Conservation (phyloP, 2,329 filamentous ascomycete genomes). For the Xylariaceae sp. region DNA sequence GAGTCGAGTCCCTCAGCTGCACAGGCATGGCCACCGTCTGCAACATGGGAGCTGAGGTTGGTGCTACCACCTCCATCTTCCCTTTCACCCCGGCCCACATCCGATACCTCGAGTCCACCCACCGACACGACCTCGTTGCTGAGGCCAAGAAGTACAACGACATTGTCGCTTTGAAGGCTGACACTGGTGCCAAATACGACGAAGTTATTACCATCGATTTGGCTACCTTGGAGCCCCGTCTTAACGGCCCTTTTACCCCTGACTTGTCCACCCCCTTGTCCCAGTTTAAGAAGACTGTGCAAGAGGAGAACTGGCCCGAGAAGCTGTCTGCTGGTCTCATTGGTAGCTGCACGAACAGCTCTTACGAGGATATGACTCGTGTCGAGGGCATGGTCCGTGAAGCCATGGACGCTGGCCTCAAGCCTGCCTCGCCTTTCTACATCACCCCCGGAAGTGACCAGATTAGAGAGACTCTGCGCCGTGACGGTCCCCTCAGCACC, state of each 20-base stretch:
- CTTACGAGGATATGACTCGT: conserved; percentile 97
- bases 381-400: conserved; percentile 91
- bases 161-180: conserved; percentile 62
- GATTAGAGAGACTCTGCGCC: conserved; percentile 87
- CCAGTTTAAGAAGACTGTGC: conserved; percentile 77
- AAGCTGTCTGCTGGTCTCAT: conserved; percentile 90
- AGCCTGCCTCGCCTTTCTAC: conserved; percentile 87
- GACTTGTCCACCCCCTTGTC: conserved; percentile 91
- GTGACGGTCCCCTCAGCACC: conserved; percentile 79
- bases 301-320: conserved; percentile 82
- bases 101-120: conserved; percentile 81
- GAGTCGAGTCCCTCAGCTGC: conserved; percentile 80
- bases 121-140: conserved; percentile 67
- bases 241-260: conserved; percentile 95
- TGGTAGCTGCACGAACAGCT: conserved; percentile 97
- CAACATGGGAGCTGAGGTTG: conserved; percentile 89
- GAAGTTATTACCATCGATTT: conserved; percentile 87
- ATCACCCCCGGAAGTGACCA: conserved; percentile 96
- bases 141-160: conserved; percentile 51
- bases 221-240: conserved; percentile 83
- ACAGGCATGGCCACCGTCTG: conserved; percentile 91
- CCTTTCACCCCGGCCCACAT: conserved; percentile 81
- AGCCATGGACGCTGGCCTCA: conserved; percentile 80
- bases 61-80: conserved; percentile 93
- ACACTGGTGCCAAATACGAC: conserved; percentile 81